Percentiles rank a stretch among this genome's conserved stretches.
These are phyloP conservation scores for Colletotrichum truncatum DNA, from an alignment of 2,329 filamentous ascomycete genomes.

Conservation along the genomic window DNA sequence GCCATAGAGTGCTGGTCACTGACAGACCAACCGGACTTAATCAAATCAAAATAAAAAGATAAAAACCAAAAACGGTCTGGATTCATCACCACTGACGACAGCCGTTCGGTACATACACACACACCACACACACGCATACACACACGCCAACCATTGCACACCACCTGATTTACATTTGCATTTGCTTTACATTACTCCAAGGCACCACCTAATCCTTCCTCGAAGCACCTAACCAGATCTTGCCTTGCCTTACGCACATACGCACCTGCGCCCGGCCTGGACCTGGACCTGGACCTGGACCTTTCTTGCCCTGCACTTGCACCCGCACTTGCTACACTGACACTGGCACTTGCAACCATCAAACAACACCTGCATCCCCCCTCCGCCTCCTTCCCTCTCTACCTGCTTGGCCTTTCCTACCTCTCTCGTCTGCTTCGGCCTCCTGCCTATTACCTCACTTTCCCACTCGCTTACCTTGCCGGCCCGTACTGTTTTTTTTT, in stretches of 20 bases:
- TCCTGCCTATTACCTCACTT: slow-evolving; percentile 13
- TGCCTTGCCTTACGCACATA: slow-evolving; percentile 7
- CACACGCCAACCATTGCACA: not conserved
- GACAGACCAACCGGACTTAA: too few species aligned
- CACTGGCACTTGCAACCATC: slow-evolving; percentile 4
- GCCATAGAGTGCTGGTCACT: too few species aligned
- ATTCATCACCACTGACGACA: slow-evolving; percentile 25
- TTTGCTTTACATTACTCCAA: not conserved
- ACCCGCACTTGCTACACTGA: not conserved
- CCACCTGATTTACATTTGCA: not conserved
- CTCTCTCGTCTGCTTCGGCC: slow-evolving; percentile 5
- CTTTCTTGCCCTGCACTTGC: not conserved
- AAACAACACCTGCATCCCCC: slow-evolving; percentile 1
- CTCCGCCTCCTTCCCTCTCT: not conserved
- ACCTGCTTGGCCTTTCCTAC: not conserved
- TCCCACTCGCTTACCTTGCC: slow-evolving; percentile 18
- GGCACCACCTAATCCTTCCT: not conserved
- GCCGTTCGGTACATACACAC: not conserved
- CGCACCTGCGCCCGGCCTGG: slow-evolving; percentile 20
- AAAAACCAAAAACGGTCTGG: not conserved
- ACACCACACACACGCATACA: too few species aligned
- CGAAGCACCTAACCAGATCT: not conserved
- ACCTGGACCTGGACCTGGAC: slow-evolving; percentile 20
- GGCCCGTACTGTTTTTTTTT: not conserved
- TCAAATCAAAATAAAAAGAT: not conserved